Percentiles rank a stretch among this genome's conserved stretches.
Evolutionary conservation across 2,329 filamentous ascomycete genomes (phyloP).

Genomic region (Talaromyces sp.): DNA sequence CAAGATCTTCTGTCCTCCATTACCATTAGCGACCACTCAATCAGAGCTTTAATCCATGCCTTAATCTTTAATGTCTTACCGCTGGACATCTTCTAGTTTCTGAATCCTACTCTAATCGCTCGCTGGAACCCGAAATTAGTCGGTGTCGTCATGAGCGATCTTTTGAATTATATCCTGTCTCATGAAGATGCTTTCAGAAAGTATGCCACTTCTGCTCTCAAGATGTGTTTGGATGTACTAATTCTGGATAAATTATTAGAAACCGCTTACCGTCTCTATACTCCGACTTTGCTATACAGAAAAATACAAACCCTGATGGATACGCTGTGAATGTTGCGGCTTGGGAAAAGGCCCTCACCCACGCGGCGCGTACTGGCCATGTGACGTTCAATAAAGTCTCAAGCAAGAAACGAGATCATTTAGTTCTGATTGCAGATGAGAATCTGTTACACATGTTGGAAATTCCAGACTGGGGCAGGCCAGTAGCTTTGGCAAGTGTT

Average conservation of each 20-base stretch:
- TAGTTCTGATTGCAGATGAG: slow-evolving; percentile 53
- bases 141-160: slow-evolving; percentile 45
- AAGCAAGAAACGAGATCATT: slow-evolving; percentile 39
- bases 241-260: slow-evolving; percentile 28
- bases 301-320: slow-evolving; percentile 74
- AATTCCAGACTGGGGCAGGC: slow-evolving; percentile 71
- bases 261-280: slow-evolving; percentile 79
- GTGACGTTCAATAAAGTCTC: slow-evolving; percentile 36
- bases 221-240: neutral
- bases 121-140: neutral
- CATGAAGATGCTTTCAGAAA: slow-evolving; percentile 56
- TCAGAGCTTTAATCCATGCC: neutral
- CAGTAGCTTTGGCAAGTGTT: slow-evolving; percentile 72
- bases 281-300: slow-evolving; percentile 74
- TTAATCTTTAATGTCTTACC: neutral
- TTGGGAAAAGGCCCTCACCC: slow-evolving; percentile 70
- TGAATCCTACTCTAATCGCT: neutral
- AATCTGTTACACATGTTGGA: slow-evolving; percentile 66
- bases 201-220: slow-evolving; percentile 37
- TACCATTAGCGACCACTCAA: too few relatives aligned
- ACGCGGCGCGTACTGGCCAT: slow-evolving; percentile 61
- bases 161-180: slow-evolving; percentile 61
- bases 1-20: neutral
- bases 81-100: neutral
- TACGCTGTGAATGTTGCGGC: slow-evolving; percentile 74